Percentiles rank a stretch among this genome's conserved stretches.
Conservation (phyloP, 2,329 filamentous ascomycete species). For the Verticillium longisporum region DNA sequence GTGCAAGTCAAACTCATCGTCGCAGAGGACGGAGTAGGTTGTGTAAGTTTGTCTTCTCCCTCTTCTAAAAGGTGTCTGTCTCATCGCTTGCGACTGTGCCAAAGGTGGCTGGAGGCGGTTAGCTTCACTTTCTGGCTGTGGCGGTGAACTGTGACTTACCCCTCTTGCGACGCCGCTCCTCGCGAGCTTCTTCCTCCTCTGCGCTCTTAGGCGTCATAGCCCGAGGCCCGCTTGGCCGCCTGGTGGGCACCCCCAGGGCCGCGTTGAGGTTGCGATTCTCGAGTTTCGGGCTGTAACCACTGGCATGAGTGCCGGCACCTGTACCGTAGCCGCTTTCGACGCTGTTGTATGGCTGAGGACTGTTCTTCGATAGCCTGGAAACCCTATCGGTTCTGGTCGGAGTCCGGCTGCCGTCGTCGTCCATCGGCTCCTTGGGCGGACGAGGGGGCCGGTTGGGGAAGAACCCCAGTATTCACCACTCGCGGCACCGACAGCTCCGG, state of each 20-base stretch:
- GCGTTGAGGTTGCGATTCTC: conserved; percentile 53
- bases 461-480: conserved; percentile 37
- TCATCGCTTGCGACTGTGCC: conserved; percentile 44
- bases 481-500: neutral
- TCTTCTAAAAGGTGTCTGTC: conserved; percentile 44
- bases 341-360: conserved; percentile 49
- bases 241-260: conserved; percentile 42
- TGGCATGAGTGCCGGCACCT: conserved; percentile 42
- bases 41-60: neutral
- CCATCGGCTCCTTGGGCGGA: conserved; percentile 57
- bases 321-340: conserved; percentile 49
- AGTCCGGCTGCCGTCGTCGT: conserved; percentile 30
- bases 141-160: conserved; percentile 30
- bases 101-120: conserved; percentile 39
- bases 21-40: neutral
- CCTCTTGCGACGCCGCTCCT: conserved; percentile 49
- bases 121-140: neutral
- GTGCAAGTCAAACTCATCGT: neutral
- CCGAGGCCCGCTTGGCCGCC: conserved; percentile 50
- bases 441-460: conserved; percentile 45
- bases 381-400: conserved; percentile 40
- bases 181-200: conserved; percentile 36
- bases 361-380: conserved; percentile 45
- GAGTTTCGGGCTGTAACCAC: conserved; percentile 38
- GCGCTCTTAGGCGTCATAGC: conserved; percentile 54